Percentiles rank a stretch among this genome's conserved stretches.
Conservation (phyloP, 176 grass and related monocot species). For the Typha latifolia region DNA sequence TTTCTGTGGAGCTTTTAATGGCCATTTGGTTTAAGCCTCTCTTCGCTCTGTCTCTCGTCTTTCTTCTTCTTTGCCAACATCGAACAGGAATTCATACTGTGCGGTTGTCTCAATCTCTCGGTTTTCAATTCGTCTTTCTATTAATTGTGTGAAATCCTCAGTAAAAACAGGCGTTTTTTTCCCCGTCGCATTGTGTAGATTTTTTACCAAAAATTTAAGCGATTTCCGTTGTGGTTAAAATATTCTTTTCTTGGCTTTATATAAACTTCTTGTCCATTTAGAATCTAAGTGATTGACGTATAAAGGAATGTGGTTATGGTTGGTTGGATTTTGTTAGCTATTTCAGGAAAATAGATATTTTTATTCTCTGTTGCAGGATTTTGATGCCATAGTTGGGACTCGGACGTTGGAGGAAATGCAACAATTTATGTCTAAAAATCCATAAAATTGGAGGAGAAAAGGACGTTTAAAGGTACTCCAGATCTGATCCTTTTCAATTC, state of each 20-base stretch:
- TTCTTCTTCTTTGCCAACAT: too few species aligned
- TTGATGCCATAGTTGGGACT: neutral
- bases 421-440: neutral
- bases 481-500: neutral
- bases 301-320: neutral
- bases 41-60: neutral
- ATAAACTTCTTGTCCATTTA: neutral
- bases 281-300: neutral
- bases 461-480: neutral
- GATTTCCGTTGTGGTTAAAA: neutral
- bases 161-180: neutral
- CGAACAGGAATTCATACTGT: too few species aligned
- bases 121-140: neutral
- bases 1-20: neutral
- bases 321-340: neutral
- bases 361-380: neutral
- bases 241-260: neutral
- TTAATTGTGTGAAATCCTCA: neutral
- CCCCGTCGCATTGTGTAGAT: neutral
- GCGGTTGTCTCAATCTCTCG: neutral
- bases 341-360: neutral
- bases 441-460: neutral
- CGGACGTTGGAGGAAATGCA: neutral
- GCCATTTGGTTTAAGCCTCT: neutral
- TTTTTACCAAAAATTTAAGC: neutral